Percentiles rank a stretch among this genome's conserved stretches.
Evolutionary conservation across 768 basidiomycete species (phyloP).

Genomic region (Lactifluus hygrophoroides): DNA sequence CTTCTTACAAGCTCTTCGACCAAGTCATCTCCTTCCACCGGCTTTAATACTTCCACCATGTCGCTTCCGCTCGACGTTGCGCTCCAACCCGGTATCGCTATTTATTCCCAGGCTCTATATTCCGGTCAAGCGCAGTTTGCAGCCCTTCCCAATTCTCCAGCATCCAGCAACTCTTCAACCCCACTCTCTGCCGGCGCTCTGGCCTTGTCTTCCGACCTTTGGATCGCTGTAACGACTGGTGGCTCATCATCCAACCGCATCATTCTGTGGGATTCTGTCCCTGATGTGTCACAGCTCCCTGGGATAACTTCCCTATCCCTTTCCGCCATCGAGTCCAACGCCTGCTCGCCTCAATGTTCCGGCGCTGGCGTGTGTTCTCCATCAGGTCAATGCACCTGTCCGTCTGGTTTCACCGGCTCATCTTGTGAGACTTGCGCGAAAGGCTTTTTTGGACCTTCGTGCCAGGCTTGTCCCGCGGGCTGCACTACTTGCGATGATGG

Average conservation of each 20-base stretch:
- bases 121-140: constrained; percentile 57
- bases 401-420: constrained; percentile 64
- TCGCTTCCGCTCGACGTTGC: constrained; percentile 61
- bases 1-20: constrained; percentile 58
- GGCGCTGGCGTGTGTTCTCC: constrained; percentile 63
- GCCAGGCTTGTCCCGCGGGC: constrained; percentile 58
- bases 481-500: constrained; percentile 74
- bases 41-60: constrained; percentile 51
- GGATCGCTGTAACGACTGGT: constrained; percentile 55
- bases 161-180: constrained; percentile 33
- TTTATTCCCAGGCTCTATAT: constrained; percentile 56
- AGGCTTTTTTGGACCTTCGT: constrained; percentile 70
- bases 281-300: constrained; percentile 66
- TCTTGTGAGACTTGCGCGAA: constrained; percentile 71
- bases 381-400: constrained; percentile 64
- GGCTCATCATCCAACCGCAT: constrained; percentile 40
- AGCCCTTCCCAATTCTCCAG: constrained; percentile 42
- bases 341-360: constrained; percentile 71
- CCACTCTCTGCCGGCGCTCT: constrained; percentile 48
- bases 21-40: constrained; percentile 47
- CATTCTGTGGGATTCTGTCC: constrained; percentile 71
- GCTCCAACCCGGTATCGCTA: constrained; percentile 56
- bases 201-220: constrained; percentile 59
- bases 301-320: constrained; percentile 44
- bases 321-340: constrained; percentile 61